phyloP scores from a whole-genome alignment of 352 stramenopile species.

The Pilasporangium apinafurcum region DNA sequence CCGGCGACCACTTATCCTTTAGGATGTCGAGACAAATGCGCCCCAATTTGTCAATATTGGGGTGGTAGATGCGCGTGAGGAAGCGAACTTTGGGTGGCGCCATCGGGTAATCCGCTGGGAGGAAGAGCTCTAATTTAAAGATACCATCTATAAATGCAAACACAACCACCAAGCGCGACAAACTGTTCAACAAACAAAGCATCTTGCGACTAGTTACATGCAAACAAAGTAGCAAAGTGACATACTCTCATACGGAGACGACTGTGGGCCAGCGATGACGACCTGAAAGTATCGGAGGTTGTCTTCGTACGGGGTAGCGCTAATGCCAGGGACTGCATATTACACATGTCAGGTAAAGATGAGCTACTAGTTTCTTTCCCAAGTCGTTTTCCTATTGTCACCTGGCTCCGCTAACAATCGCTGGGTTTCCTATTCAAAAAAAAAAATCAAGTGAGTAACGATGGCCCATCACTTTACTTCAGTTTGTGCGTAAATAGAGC shows the following conservation, averaged over 20 bases:
- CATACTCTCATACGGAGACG: slow-evolving; percentile 94
- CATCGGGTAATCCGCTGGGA: slow-evolving; percentile 97
- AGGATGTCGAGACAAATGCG: slow-evolving; percentile 98
- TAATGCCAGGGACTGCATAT: slow-evolving; percentile 90
- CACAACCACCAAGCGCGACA: background rate
- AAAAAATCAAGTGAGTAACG: background rate
- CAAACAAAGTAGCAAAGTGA: slow-evolving; percentile 6
- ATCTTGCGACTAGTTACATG: background rate
- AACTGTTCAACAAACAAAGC: background rate
- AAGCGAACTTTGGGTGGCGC: slow-evolving; percentile 96
- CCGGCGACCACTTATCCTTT: slow-evolving; percentile 99
- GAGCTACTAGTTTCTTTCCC: too few species aligned
- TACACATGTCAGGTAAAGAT: background rate
- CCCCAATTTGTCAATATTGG: slow-evolving; percentile 97
- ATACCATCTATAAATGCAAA: slow-evolving; percentile 67
- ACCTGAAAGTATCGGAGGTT: slow-evolving; percentile 99
- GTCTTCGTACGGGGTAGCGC: slow-evolving; percentile 95
- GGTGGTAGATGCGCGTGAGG: slow-evolving; percentile 98
- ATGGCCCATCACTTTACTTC: background rate
- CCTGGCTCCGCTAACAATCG: slow-evolving; percentile 91
- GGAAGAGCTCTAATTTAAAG: slow-evolving; percentile 96
- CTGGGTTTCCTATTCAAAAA: slow-evolving; percentile 86
- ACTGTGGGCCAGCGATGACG: slow-evolving; percentile 93
- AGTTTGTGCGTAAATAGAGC: background rate
- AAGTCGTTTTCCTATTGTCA: slow-evolving; percentile 9